Conservation (phyloP, 75 land plant species). For the Azolla pinnata region DNA sequence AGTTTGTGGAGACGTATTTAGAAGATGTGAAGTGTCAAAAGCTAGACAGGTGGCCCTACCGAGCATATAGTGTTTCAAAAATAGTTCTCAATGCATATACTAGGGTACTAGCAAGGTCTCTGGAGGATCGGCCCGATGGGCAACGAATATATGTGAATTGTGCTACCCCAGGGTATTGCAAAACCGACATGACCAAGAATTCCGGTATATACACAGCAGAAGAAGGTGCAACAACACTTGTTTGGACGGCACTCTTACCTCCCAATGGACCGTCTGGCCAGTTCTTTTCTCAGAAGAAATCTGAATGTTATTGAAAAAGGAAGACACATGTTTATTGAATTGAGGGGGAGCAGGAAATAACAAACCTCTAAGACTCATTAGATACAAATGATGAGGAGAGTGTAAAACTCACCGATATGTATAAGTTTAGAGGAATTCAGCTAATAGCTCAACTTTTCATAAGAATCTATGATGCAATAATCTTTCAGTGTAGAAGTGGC, state of each 20-base stretch:
- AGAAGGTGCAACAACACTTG: constrained; percentile 43
- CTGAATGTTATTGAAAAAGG: constrained; percentile 48
- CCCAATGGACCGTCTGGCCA: constrained; percentile 41
- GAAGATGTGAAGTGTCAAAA: constrained; percentile 37
- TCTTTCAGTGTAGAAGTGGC: too few species aligned
- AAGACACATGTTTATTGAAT: too few species aligned
- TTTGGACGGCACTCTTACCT: constrained; percentile 42
- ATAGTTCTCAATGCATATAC: constrained; percentile 74
- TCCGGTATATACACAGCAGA: constrained; percentile 43
- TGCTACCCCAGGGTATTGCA: constrained; percentile 68
- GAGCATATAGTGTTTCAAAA: constrained; percentile 66
- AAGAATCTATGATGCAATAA: too few species aligned
- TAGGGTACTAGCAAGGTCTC: constrained; percentile 36
- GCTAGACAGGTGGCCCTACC: constrained; percentile 69
- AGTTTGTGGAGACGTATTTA: constrained; percentile 42
- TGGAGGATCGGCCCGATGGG: constrained; percentile 36
- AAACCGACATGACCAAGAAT: constrained; percentile 57
- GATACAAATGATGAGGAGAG: too few species aligned
- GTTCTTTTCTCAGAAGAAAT: constrained; percentile 62
- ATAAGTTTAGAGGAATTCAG: too few species aligned
- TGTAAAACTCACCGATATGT: too few species aligned
- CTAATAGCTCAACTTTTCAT: too few species aligned
- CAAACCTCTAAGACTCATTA: too few species aligned
- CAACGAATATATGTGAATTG: constrained; percentile 43
- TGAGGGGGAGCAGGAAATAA: too few species aligned